These are phyloP conservation scores for Cryphonectria radicalis DNA, from an alignment of 2,329 filamentous ascomycete species.

Conservation along the genomic window DNA sequence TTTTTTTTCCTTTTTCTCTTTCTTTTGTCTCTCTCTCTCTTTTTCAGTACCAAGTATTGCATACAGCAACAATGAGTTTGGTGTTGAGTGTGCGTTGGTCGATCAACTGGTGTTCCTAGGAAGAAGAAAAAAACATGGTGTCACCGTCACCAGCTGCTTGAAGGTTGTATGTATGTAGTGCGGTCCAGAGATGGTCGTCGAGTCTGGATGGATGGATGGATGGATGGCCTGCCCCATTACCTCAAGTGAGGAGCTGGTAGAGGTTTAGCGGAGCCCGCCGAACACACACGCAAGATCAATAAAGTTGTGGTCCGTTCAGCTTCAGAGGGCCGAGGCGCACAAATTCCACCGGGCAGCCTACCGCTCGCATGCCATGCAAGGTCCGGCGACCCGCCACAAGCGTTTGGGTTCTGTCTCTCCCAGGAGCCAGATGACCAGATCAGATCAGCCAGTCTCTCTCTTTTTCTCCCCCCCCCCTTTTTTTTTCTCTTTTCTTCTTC, in stretches of 20 bases:
- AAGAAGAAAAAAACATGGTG: neutral
- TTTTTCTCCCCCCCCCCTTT: too few species aligned
- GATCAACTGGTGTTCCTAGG: neutral
- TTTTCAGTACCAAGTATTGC: neutral
- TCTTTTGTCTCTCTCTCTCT: neutral
- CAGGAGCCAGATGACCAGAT: neutral
- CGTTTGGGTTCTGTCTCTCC: neutral
- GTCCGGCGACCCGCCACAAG: conserved; percentile 10
- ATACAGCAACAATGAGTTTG: neutral
- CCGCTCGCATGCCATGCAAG: conserved; percentile 4
- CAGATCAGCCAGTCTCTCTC: neutral
- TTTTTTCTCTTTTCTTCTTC: too few species aligned
- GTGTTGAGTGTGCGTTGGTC: neutral
- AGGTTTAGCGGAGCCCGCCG: neutral
- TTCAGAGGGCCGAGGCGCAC: neutral
- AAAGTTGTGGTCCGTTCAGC: neutral
- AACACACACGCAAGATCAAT: neutral
- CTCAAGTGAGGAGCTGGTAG: neutral
- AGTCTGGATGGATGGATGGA: too few species aligned
- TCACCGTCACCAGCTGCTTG: neutral
- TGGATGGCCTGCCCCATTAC: neutral
- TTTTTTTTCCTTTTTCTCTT: too few species aligned
- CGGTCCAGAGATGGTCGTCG: neutral
- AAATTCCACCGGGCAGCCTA: conserved; percentile 2
- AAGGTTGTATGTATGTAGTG: neutral